A percentile compares a stretch with the other conserved stretches of the same genome.
Conservation (phyloP, 208 protist species). For the Trypanosomatidae sp. region DNA sequence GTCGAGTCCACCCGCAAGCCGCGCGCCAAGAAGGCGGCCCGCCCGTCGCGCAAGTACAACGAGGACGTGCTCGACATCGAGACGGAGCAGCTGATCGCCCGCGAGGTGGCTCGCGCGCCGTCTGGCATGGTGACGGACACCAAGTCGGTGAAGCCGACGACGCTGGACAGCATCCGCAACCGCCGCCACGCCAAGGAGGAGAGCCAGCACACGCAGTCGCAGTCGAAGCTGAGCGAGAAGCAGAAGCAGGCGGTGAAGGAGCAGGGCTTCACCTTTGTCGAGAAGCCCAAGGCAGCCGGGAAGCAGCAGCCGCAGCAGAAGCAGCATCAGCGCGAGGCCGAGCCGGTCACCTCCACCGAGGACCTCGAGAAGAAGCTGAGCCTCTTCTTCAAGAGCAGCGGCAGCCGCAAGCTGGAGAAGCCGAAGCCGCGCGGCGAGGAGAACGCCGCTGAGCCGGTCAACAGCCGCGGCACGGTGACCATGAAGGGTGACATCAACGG, state of each 20-base stretch:
- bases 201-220: constrained; percentile 8
- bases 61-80: constrained; percentile 61
- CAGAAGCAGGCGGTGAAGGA: constrained; percentile 49
- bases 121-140: constrained; percentile 56
- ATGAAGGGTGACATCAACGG: constrained; percentile 61
- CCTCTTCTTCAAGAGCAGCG: constrained; percentile 66
- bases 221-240: constrained; percentile 31
- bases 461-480: constrained; percentile 35
- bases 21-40: constrained; percentile 35
- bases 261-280: constrained; percentile 49
- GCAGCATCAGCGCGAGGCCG: constrained; percentile 12
- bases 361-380: constrained; percentile 77
- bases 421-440: constrained; percentile 31
- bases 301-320: constrained; percentile 27
- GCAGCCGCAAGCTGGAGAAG: constrained; percentile 37
- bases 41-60: constrained; percentile 31
- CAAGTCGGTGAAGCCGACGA: constrained; percentile 36
- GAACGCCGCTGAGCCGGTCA: constrained; percentile 9
- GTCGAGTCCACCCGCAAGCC: constrained; percentile 20
- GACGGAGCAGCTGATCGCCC: constrained; percentile 66
- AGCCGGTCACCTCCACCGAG: constrained; percentile 28
- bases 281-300: constrained; percentile 16
- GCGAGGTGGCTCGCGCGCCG: constrained; percentile 49
- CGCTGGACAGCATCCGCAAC: constrained; percentile 45
- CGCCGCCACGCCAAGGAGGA: constrained; percentile 32